Evolutionary conservation across 2,329 filamentous ascomycete species (phyloP).

Genomic region (Aurifilum marmelostoma): DNA sequence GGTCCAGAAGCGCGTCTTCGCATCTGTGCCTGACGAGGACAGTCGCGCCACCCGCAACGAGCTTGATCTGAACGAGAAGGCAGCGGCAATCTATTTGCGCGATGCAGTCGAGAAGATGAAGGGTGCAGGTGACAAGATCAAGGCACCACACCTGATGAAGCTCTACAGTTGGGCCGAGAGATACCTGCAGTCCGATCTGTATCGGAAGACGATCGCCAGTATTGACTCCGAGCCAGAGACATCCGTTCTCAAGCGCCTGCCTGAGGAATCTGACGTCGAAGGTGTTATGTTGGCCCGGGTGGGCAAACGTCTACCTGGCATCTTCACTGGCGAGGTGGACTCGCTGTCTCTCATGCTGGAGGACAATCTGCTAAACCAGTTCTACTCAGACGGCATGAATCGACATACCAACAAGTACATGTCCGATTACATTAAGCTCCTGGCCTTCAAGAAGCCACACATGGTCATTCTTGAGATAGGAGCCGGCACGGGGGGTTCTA

Average conservation of each 20-base stretch:
- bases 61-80: conserved; percentile 22
- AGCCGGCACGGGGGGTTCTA: conserved; percentile 34
- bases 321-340: conserved; percentile 17
- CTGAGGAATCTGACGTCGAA: conserved; percentile 23
- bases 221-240: conserved; percentile 20
- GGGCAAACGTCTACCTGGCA: conserved; percentile 13
- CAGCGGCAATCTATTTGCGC: conserved; percentile 26
- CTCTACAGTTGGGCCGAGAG: conserved; percentile 27
- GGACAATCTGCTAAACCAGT: not conserved
- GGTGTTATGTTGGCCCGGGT: conserved; percentile 17
- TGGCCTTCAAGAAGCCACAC: conserved; percentile 15
- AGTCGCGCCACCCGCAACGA: not conserved
- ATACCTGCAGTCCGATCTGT: conserved; percentile 12
- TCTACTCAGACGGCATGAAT: conserved; percentile 23
- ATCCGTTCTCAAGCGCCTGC: conserved; percentile 20
- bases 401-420: conserved; percentile 11
- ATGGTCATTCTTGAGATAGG: conserved; percentile 21
- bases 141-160: conserved; percentile 19
- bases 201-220: not conserved
- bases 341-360: conserved; percentile 26
- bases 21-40: conserved; percentile 3
- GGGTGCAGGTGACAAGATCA: not conserved
- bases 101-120: conserved; percentile 13
- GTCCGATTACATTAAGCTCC: conserved; percentile 12
- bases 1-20: conserved; percentile 6